Evolutionary conservation across 305 asterid genomes (phyloP).

Genomic region (Solanum aculeatissimum): DNA sequence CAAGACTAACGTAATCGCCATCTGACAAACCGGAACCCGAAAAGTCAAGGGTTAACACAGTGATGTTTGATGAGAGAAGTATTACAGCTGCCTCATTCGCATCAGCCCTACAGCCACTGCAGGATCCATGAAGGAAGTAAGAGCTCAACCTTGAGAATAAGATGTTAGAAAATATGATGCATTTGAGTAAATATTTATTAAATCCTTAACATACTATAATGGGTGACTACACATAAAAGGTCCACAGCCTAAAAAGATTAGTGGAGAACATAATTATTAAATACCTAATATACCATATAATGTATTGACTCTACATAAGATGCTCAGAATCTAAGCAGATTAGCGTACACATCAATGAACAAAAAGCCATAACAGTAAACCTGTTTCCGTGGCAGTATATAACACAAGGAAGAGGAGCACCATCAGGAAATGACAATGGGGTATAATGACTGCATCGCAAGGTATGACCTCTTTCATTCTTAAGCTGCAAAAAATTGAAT

Average conservation of each 20-base stretch:
- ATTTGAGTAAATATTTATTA: not conserved
- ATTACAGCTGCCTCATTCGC: conserved; percentile 97
- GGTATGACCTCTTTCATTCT: conserved; percentile 78
- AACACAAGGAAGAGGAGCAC: conserved; percentile 90
- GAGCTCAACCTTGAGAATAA: not conserved
- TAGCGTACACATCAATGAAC: not conserved
- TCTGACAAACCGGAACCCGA: conserved; percentile 97
- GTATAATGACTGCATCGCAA: conserved; percentile 90
- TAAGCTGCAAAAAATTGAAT: conserved; percentile 49
- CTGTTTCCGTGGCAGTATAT: conserved; percentile 99
- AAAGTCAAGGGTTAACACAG: conserved; percentile 88
- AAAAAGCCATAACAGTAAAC: conserved; percentile 15
- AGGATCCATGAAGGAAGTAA: conserved; percentile 5
- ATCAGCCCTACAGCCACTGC: conserved; percentile 99
- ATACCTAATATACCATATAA: not conserved
- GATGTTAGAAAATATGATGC: not conserved
- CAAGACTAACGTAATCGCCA: conserved; percentile 94
- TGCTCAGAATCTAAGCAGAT: not conserved
- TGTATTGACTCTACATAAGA: not conserved
- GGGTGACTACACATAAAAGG: not conserved
- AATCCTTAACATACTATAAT: not conserved
- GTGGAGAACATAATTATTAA: not conserved
- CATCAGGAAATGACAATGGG: conserved; percentile 72
- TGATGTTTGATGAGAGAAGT: conserved; percentile 90
- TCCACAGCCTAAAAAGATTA: not conserved